Evolutionary conservation across 192 early-diverging fungal genomes (phyloP).

Genomic region (Entophlyctis luteolus): DNA sequence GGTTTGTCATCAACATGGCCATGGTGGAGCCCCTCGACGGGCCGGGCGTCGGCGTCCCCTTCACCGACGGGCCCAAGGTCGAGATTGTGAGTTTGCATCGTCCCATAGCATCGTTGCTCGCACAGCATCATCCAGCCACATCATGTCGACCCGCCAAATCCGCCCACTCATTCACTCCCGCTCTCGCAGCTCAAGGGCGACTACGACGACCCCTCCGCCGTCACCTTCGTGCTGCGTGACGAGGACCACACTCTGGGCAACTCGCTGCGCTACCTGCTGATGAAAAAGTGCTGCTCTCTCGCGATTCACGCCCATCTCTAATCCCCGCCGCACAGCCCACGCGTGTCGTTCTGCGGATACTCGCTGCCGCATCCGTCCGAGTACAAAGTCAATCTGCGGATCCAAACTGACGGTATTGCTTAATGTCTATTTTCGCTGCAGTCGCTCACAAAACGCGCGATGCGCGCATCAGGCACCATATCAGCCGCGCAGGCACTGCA

Average conservation of each 20-base stretch:
- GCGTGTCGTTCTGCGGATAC: constrained; percentile 91
- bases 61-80: constrained; percentile 38
- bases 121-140: too few relatives aligned
- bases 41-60: constrained; percentile 35
- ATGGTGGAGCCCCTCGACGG: constrained; percentile 43
- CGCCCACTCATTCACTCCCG: background rate
- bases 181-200: constrained; percentile 35
- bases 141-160: too few relatives aligned
- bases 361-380: constrained; percentile 96
- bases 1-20: constrained; percentile 27
- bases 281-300: constrained; percentile 75
- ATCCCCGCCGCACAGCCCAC: constrained; percentile 51
- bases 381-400: constrained; percentile 82
- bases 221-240: constrained; percentile 84
- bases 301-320: background rate
- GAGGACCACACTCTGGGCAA: constrained; percentile 98
- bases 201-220: constrained; percentile 63
- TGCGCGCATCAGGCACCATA: constrained; percentile 62
- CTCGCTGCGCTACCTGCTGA: constrained; percentile 83
- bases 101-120: too few relatives aligned
- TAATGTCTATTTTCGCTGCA: background rate
- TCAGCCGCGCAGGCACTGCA: constrained; percentile 79
- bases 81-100: constrained; percentile 37
- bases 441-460: too few relatives aligned
- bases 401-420: constrained; percentile 75